These are phyloP conservation scores for Mycena vulgaris DNA, from an alignment of 768 basidiomycete genomes.

Conservation along the genomic window DNA sequence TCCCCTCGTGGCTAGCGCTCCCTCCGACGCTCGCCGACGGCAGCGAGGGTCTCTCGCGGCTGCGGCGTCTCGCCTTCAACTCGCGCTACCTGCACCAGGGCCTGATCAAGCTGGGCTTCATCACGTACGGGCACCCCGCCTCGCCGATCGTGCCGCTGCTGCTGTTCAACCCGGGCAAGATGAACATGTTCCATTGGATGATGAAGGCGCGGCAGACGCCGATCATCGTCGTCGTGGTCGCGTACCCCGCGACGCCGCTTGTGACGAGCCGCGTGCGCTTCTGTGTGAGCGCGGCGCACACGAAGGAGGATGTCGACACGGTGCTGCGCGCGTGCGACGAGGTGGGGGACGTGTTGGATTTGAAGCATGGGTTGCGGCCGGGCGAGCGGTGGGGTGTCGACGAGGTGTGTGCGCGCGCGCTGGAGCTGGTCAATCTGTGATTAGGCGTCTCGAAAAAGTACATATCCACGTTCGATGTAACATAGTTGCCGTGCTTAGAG, in stretches of 20 bases:
- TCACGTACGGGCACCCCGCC: slow-evolving; percentile 93
- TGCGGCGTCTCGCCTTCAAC: slow-evolving; percentile 95
- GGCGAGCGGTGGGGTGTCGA: slow-evolving; percentile 85
- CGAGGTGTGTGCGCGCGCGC: slow-evolving; percentile 77
- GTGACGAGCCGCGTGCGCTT: slow-evolving; percentile 92
- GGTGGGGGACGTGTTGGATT: slow-evolving; percentile 89
- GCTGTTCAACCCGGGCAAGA: slow-evolving; percentile 94
- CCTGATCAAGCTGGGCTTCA: slow-evolving; percentile 94
- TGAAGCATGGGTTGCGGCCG: slow-evolving; percentile 79
- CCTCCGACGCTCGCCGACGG: slow-evolving; percentile 86
- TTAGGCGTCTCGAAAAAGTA: slow-evolving; percentile 11
- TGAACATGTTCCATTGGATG: slow-evolving; percentile 91
- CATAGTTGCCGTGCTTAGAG: slow-evolving; percentile 2
- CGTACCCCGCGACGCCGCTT: slow-evolving; percentile 92
- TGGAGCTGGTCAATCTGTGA: slow-evolving; percentile 75
- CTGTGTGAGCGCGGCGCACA: slow-evolving; percentile 95
- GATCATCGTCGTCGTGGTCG: slow-evolving; percentile 91
- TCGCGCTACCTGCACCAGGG: slow-evolving; percentile 91
- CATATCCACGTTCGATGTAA: slow-evolving; percentile 1
- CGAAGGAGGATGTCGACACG: slow-evolving; percentile 95
- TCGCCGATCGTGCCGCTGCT: slow-evolving; percentile 96
- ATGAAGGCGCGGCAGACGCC: slow-evolving; percentile 89
- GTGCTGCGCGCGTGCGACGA: slow-evolving; percentile 92
- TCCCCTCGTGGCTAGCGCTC: slow-evolving; percentile 87
- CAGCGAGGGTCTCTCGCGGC: slow-evolving; percentile 83